Conservation (phyloP, 352 stramenopile genomes). For the Globisporangium parvum region DNA sequence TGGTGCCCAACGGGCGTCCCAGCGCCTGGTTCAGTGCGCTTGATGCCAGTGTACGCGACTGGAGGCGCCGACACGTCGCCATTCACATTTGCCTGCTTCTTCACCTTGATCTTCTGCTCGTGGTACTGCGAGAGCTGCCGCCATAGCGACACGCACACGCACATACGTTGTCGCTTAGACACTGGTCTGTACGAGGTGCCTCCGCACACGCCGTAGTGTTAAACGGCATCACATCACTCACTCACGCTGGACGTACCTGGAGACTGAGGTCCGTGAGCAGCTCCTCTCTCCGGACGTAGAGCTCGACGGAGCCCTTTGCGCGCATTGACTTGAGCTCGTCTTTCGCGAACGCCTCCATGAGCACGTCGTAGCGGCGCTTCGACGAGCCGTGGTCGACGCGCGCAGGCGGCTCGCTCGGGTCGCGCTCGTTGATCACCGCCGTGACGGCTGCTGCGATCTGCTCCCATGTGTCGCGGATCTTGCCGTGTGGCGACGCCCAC, state of each 20-base stretch:
- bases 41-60: not conserved
- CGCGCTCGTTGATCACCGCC: conserved; percentile 8
- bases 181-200: too few species aligned
- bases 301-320: conserved; percentile 10
- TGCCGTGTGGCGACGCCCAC: conserved; percentile 12
- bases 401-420: conserved; percentile 8
- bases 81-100: conserved; percentile 2
- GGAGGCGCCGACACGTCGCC: not conserved
- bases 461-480: conserved; percentile 14
- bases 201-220: too few species aligned
- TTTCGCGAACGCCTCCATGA: conserved; percentile 14
- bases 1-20: too few species aligned
- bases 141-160: not conserved
- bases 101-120: conserved; percentile 11
- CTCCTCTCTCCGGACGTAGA: conserved; percentile 12
- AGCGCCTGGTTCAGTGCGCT: not conserved
- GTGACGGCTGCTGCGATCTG: conserved; percentile 11
- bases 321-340: conserved; percentile 16
- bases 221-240: too few species aligned
- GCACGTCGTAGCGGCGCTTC: conserved; percentile 12
- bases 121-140: conserved; percentile 11
- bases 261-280: conserved; percentile 13
- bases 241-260: conserved; percentile 11
- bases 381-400: conserved; percentile 13
- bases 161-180: not conserved